Percentiles rank a stretch among this genome's conserved stretches.
Evolutionary conservation across 768 basidiomycete genomes (phyloP).

Genomic region (Naganishia friedmannii): DNA sequence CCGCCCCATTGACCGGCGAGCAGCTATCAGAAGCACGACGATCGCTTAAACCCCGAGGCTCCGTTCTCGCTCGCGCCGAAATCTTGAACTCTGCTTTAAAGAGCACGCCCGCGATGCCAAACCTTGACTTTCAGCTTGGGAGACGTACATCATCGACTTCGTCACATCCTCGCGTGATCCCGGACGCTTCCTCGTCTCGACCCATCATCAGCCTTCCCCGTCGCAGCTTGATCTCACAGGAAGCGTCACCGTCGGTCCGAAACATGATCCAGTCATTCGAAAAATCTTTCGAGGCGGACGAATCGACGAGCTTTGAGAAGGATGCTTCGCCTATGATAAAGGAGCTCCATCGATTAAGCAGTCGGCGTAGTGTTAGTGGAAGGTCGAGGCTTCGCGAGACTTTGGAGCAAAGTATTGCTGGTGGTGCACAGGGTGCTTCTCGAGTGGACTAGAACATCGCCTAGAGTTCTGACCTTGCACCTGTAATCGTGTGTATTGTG

Average conservation of each 20-base stretch:
- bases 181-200: slow-evolving; percentile 9
- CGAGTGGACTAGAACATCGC: not conserved
- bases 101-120: not conserved
- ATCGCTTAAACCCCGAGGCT: not conserved
- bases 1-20: not conserved
- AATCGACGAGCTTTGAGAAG: not conserved
- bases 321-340: not conserved
- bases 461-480: not conserved
- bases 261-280: slow-evolving; percentile 21
- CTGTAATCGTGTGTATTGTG: not conserved
- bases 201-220: slow-evolving; percentile 17
- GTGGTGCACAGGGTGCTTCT: not conserved
- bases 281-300: slow-evolving; percentile 13
- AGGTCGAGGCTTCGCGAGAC: slow-evolving; percentile 9
- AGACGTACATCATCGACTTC: not conserved
- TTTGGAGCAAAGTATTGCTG: not conserved
- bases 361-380: slow-evolving; percentile 19
- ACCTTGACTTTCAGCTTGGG: not conserved
- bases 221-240: slow-evolving; percentile 7
- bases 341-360: slow-evolving; percentile 9
- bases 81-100: not conserved
- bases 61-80: slow-evolving; percentile 12
- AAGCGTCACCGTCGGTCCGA: slow-evolving; percentile 6
- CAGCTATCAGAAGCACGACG: not conserved
- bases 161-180: not conserved